A percentile compares a stretch with the other conserved stretches of the same genome.
Conservation (phyloP, 306 rosid species). For the barrel medic (Medicago truncatula) region MtrunA17r5.0-ANR NC_053045.1:2792001-2792500, state of each 20-base stretch:
- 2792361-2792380: constrained; percentile 29
- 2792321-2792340: not conserved
- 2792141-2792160: not conserved
- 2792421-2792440: constrained; percentile 42
- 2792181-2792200: constrained; percentile 42
- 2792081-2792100: constrained; percentile 31
- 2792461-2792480: constrained; percentile 51
- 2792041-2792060: constrained; percentile 6
- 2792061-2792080: constrained; percentile 1
- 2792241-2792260: constrained; percentile 19
- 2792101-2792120: constrained; percentile 37
- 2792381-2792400: not conserved
- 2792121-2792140: constrained; percentile 27
- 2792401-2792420: constrained; percentile 50
- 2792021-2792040: constrained; percentile 20
- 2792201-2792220: constrained; percentile 40
- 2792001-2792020: not conserved
- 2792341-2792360: not conserved
- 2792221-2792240: constrained; percentile 19
- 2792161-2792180: constrained; percentile 1
- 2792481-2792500: constrained; percentile 47
- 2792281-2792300: not conserved
- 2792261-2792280: not conserved
- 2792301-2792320: not conserved
- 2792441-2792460: constrained; percentile 39